Percentiles rank a stretch among this genome's conserved stretches.
Conservation (phyloP, 768 basidiomycete species). For the Astraeus odoratus region DNA sequence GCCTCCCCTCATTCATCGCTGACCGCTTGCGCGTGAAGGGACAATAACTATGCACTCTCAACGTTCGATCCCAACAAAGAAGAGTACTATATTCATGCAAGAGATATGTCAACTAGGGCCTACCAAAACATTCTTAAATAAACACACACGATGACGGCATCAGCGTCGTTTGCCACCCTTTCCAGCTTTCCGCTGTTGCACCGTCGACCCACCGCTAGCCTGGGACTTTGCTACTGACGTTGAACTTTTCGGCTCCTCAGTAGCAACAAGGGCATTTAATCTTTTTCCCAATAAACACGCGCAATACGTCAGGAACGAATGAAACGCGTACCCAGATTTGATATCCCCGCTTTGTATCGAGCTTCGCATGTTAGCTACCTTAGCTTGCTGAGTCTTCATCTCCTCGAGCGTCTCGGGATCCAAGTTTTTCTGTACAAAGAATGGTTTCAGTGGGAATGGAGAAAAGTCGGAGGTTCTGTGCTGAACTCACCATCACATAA, state of each 20-base stretch:
- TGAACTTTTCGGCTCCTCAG: slow-evolving; percentile 19
- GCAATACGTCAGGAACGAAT: neutral
- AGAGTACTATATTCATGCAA: too few relatives aligned
- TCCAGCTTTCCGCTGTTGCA: slow-evolving; percentile 21
- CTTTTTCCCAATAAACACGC: slow-evolving; percentile 14
- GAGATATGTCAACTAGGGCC: too few relatives aligned
- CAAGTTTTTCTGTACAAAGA: slow-evolving; percentile 54
- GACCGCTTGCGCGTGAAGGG: too few relatives aligned
- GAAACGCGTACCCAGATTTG: slow-evolving; percentile 34
- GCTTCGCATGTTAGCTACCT: slow-evolving; percentile 41
- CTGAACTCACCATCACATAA: slow-evolving; percentile 54
- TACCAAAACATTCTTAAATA: too few relatives aligned
- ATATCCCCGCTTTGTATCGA: slow-evolving; percentile 48
- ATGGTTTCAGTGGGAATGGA: slow-evolving; percentile 3
- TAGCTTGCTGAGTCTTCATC: slow-evolving; percentile 50
- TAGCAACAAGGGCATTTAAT: slow-evolving; percentile 29
- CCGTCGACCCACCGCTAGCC: slow-evolving; percentile 5
- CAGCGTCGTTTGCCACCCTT: slow-evolving; percentile 20
- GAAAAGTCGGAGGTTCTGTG: neutral
- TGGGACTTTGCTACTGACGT: slow-evolving; percentile 5
- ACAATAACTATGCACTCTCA: too few relatives aligned
- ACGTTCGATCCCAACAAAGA: too few relatives aligned
- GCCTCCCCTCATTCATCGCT: too few relatives aligned
- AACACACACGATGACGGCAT: too few relatives aligned
- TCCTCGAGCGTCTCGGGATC: slow-evolving; percentile 66